Base-by-base conservation (phyloP, 805 yeast genomes). In the Tetrapisispora taiwanensis region DNA sequence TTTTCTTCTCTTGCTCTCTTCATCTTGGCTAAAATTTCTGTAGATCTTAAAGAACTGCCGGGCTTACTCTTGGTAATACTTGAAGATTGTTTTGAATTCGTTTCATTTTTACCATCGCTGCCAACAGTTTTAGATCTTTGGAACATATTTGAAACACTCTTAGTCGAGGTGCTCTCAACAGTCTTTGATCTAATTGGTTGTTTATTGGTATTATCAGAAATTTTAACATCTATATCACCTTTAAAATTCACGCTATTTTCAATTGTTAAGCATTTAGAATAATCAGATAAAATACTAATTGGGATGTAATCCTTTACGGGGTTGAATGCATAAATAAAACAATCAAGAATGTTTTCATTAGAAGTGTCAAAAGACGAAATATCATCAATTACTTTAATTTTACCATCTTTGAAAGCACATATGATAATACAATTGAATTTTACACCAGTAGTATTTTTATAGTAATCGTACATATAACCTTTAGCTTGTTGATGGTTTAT, bases 321-420 rank as follows among this genome's bases (percentile, higher is more conserved):
- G 40, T 55, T 59, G 45, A 62, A 59, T 4, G 60, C 66, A 50
- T 60, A 62, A 19, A 62, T 62, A 34, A 62, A 62, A 39, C 58
- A 57, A 46, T 62, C 66, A 1, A 46, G 30, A 2, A 62, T 36
- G 3, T 49, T 39, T n/a, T 47, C 45, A 18, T 46, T 45, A 10
- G 26, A 17, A 6, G 48, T 51, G 15, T 52, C 42, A 15, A 47
- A 40, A 12, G 45, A 40, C 24, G 40, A 43, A 26, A 56, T 37
- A 43, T 59, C 62, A 19, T 51, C 45, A 3, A 60, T 44, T 15
- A 58, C 46, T 36, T 50, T 52, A 4, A 60, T 46, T 1, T 45
- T 41, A 13, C 54, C 55, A 43, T 53, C 43, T 15, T 42, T 41
- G 31, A 48, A 51, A 31, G 57, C 50, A 20, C 58, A 49, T 4